These are phyloP conservation scores for Stenocarpella maydis DNA, from an alignment of 2,329 filamentous ascomycete genomes.

Conservation along the genomic window DNA sequence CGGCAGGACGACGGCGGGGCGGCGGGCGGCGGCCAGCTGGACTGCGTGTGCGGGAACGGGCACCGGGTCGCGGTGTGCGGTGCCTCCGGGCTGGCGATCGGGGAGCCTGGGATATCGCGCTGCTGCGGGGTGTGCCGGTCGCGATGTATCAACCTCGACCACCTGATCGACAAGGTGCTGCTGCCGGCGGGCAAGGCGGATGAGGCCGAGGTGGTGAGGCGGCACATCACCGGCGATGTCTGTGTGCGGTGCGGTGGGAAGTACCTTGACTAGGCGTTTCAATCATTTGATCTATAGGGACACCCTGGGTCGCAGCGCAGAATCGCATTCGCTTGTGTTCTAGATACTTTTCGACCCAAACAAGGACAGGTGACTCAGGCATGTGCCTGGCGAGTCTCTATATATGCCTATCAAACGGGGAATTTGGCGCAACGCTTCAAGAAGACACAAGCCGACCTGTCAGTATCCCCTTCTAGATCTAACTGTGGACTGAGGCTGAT, in stretches of 20 bases:
- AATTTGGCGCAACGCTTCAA: not conserved
- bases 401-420: not conserved
- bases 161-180: constrained; percentile 47
- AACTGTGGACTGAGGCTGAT: not conserved
- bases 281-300: not conserved
- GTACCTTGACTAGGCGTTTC: constrained; percentile 42
- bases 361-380: not conserved
- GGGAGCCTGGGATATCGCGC: constrained; percentile 60
- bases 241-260: constrained; percentile 48
- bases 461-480: not conserved
- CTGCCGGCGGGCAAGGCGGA: constrained; percentile 33
- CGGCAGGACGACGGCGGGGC: not conserved
- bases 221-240: constrained; percentile 39
- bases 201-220: constrained; percentile 36
- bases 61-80: constrained; percentile 55
- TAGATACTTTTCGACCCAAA: not conserved
- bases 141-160: constrained; percentile 56
- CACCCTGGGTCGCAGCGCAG: not conserved
- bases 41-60: constrained; percentile 44
- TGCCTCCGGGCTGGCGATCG: constrained; percentile 61
- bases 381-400: constrained; percentile 5
- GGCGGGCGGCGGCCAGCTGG: not conserved
- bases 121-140: constrained; percentile 63
- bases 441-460: not conserved
- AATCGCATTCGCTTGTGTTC: not conserved